Conservation (phyloP, 2,329 filamentous ascomycete species). For the Plectosphaerella sp. region DNA sequence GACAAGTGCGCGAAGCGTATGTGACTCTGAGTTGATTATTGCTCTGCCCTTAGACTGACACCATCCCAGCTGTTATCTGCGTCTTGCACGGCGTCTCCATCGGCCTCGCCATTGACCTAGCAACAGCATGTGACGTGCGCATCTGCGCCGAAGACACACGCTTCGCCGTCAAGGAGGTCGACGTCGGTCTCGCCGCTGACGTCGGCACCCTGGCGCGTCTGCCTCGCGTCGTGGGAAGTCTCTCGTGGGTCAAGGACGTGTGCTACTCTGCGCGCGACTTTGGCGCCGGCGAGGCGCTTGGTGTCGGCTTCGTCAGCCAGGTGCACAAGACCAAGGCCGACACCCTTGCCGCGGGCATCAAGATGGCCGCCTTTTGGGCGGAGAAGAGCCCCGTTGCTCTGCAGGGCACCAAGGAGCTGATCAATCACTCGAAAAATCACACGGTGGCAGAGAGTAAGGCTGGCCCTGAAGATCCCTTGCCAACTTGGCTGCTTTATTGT, state of each 20-base stretch:
- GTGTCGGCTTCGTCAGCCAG: constrained; percentile 65
- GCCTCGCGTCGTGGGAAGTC: constrained; percentile 66
- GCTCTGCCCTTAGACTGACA: background rate
- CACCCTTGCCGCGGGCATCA: constrained; percentile 58
- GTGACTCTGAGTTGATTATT: background rate
- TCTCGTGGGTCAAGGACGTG: constrained; percentile 78
- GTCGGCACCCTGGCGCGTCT: constrained; percentile 71
- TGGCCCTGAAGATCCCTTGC: background rate
- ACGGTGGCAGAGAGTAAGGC: constrained; percentile 66
- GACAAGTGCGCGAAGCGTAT: constrained; percentile 86
- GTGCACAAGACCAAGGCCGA: constrained; percentile 60
- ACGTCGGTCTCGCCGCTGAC: constrained; percentile 76
- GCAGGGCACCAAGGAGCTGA: constrained; percentile 79
- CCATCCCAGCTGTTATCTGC: constrained; percentile 64
- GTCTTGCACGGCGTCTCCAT: constrained; percentile 75
- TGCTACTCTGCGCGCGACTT: constrained; percentile 68
- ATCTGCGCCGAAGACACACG: constrained; percentile 55
- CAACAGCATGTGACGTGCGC: constrained; percentile 66
- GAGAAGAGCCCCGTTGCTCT: constrained; percentile 84
- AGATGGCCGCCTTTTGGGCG: constrained; percentile 62
- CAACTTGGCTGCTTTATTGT: background rate
- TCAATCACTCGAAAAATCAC: constrained; percentile 79
- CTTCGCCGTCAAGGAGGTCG: constrained; percentile 75
- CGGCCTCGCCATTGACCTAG: constrained; percentile 73
- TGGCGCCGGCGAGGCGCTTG: constrained; percentile 60